Evolutionary conservation across 169 alveolate genomes (phyloP).

Genomic region (Plasmodium knowlesi): DNA sequence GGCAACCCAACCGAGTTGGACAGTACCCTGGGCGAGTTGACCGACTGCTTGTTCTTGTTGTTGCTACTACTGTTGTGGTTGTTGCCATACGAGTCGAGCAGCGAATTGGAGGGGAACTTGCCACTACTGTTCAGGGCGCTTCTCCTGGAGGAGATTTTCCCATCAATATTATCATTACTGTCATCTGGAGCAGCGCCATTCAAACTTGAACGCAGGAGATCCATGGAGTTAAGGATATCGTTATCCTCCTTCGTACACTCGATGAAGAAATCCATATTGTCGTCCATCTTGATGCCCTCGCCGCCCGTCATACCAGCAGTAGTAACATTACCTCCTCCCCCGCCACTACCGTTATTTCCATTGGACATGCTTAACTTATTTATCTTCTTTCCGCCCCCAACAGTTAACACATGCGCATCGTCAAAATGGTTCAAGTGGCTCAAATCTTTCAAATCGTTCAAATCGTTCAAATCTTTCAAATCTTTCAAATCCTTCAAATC

Average conservation of each 20-base stretch:
- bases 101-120: background rate
- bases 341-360: background rate
- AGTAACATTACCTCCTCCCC: background rate
- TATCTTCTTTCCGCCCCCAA: background rate
- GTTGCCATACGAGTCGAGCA: background rate
- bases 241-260: slow-evolving; percentile 46
- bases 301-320: background rate
- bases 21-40: slow-evolving; percentile 30
- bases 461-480: background rate
- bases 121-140: background rate
- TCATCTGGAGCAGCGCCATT: background rate
- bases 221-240: slow-evolving; percentile 32
- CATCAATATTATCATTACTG: background rate
- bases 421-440: background rate
- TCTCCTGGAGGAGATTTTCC: background rate
- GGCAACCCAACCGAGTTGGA: slow-evolving; percentile 58
- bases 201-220: slow-evolving; percentile 44
- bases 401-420: background rate
- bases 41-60: background rate
- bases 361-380: background rate
- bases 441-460: background rate
- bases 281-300: slow-evolving; percentile 15
- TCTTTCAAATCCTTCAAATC: background rate
- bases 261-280: slow-evolving; percentile 34
- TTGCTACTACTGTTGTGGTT: background rate